Evolutionary conservation across 768 basidiomycete species (phyloP).

Genomic region (Fomitopsis serialis): DNA sequence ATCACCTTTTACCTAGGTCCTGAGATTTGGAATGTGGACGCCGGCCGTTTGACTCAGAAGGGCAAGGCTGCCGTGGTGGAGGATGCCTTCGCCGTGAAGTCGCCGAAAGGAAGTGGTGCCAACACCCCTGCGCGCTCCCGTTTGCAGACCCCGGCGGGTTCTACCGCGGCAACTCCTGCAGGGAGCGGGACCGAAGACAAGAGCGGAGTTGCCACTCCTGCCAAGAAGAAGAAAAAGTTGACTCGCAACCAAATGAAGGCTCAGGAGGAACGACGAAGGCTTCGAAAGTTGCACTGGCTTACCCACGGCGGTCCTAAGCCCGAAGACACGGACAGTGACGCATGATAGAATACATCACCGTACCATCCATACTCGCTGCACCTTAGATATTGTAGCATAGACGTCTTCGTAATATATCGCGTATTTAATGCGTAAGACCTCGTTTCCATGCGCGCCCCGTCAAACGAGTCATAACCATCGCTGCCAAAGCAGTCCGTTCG

Average conservation of each 20-base stretch:
- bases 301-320: conserved; percentile 77
- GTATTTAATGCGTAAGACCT: background rate
- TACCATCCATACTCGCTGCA: background rate
- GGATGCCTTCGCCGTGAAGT: conserved; percentile 67
- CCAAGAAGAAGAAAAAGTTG: conserved; percentile 85
- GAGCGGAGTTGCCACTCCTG: conserved; percentile 31
- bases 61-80: conserved; percentile 86
- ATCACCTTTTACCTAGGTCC: conserved; percentile 44
- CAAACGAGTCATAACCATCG: no score
- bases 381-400: background rate
- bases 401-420: background rate
- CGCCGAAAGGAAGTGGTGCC: conserved; percentile 62
- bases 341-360: no score
- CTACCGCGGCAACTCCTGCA: conserved; percentile 68
- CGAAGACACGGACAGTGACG: conserved; percentile 65
- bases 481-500: no score
- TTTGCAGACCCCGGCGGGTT: conserved; percentile 64
- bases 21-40: conserved; percentile 94
- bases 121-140: conserved; percentile 72
- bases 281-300: conserved; percentile 81
- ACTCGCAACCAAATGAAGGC: conserved; percentile 89
- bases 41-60: conserved; percentile 77
- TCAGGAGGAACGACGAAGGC: conserved; percentile 77
- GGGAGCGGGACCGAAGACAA: conserved; percentile 73
- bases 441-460: no score